Conservation (phyloP, 805 yeast genomes). For the Ogataea ganodermae region DNA sequence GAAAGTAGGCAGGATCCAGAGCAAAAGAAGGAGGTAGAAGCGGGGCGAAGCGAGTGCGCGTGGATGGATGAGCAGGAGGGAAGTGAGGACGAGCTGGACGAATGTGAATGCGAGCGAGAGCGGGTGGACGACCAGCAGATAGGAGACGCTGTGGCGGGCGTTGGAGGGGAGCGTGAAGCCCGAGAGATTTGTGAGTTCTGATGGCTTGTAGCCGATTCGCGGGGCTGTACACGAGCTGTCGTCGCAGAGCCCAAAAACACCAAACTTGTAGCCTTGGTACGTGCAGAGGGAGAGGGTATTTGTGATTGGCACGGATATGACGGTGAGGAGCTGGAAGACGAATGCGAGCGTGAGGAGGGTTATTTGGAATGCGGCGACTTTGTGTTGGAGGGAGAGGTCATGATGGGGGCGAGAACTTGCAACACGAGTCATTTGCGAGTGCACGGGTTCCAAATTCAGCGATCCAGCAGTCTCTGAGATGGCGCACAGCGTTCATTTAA, state of each 20-base stretch:
- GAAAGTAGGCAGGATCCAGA: constrained; percentile 69
- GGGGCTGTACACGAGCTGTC: constrained; percentile 40
- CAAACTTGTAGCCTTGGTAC: constrained; percentile 54
- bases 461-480: too few relatives aligned
- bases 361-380: constrained; percentile 23
- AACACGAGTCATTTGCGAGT: background rate
- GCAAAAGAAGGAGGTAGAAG: constrained; percentile 52
- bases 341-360: constrained; percentile 48
- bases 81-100: constrained; percentile 43
- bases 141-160: constrained; percentile 60
- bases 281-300: constrained; percentile 48
- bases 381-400: constrained; percentile 6
- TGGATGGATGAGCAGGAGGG: constrained; percentile 40
- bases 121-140: constrained; percentile 66
- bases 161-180: constrained; percentile 57
- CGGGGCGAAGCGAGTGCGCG: constrained; percentile 36
- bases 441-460: too few relatives aligned
- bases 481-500: too few relatives aligned
- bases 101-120: constrained; percentile 59
- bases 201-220: constrained; percentile 45
- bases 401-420: background rate
- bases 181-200: constrained; percentile 35
- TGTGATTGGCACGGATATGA: constrained; percentile 63
- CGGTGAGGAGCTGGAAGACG: constrained; percentile 58
- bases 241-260: constrained; percentile 71